Evolutionary conservation across 495 filamentous ascomycete genomes (phyloP), one percentile per base, ranked within the genome.

Genomic region (Hypoxylon trugodes): DNA sequence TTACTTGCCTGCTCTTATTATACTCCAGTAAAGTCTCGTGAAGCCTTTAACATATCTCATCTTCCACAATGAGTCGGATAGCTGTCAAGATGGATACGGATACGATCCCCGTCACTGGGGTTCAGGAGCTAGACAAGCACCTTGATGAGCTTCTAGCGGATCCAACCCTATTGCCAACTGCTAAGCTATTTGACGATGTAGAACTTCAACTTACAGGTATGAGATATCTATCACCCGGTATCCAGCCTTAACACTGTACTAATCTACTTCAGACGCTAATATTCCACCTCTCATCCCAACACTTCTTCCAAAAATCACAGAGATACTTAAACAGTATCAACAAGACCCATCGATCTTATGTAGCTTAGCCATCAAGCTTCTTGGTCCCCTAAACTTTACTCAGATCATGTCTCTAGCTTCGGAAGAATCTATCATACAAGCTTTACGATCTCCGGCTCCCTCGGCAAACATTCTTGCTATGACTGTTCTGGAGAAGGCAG

Each of bases 381-480:
- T 87, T 15, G 60, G 73, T 5, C 84, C 83, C 6, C 63, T 83
- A 1, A 69, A 67, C 36, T 87, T 87, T 68, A 73, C 74, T 16
- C 75, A 84, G 19, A 68, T 83, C 25, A 67, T 84, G 26, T 76
- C 75, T n/a, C 70, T 86, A 12, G 80, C 84, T 6, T 77, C 84
- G 10, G 75, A 81, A 46, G 81, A 81, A 3, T 77, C 82, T 28
- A 66, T 90, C 5, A 74, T 83, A 33, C 75, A 79, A 40, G 82
- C 81, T 1, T 81, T 92, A 41, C 75, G 77, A 35, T 85, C 87
- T 3, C 82, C 87, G 0, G 83, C 85, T 2, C 78, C 82, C 12
- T 82, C 88, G 0, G 85, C 90, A 66, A 92, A 94, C 66, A 66
- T 88, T 8, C 81, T 94, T 15, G 88, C 84, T 50, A 80, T 96